Percentiles rank a stretch among this genome's conserved stretches.
Conservation (phyloP, 768 basidiomycete species). For the Phlebiopsis gigantea region DNA sequence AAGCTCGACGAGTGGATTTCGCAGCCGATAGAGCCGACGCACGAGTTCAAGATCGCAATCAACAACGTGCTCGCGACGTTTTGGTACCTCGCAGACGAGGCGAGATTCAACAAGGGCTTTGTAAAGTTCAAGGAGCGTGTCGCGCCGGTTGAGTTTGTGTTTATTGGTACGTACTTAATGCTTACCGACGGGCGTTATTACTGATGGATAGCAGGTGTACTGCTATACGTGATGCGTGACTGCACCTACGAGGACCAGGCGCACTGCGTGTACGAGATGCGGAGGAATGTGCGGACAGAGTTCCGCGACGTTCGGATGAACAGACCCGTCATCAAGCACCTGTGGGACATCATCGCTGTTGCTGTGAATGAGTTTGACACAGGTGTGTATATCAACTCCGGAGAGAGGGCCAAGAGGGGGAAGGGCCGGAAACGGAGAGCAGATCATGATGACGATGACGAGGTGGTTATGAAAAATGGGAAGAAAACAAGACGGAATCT, state of each 20-base stretch:
- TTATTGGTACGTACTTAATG: slow-evolving; percentile 51
- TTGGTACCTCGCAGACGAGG: slow-evolving; percentile 43
- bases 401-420: too few species aligned
- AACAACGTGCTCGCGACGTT: slow-evolving; percentile 48
- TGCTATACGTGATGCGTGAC: slow-evolving; percentile 52
- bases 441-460: too few species aligned
- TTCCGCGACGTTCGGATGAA: slow-evolving; percentile 68
- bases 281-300: slow-evolving; percentile 46
- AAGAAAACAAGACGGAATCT: too few species aligned
- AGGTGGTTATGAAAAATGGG: too few species aligned
- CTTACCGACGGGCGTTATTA: not conserved
- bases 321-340: slow-evolving; percentile 40
- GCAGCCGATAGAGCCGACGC: slow-evolving; percentile 32
- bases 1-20: slow-evolving; percentile 49
- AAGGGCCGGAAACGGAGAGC: too few species aligned
- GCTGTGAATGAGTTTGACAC: too few species aligned
- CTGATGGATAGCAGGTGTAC: slow-evolving; percentile 45
- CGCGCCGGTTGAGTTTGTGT: slow-evolving; percentile 75
- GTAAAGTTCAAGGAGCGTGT: slow-evolving; percentile 48
- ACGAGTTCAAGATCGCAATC: slow-evolving; percentile 49
- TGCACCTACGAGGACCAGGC: slow-evolving; percentile 43
- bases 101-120: slow-evolving; percentile 42
- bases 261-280: slow-evolving; percentile 50
- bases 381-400: too few species aligned
- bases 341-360: slow-evolving; percentile 53